Conservation (phyloP, 805 yeast species). For the Monosporozyma solicola region DNA sequence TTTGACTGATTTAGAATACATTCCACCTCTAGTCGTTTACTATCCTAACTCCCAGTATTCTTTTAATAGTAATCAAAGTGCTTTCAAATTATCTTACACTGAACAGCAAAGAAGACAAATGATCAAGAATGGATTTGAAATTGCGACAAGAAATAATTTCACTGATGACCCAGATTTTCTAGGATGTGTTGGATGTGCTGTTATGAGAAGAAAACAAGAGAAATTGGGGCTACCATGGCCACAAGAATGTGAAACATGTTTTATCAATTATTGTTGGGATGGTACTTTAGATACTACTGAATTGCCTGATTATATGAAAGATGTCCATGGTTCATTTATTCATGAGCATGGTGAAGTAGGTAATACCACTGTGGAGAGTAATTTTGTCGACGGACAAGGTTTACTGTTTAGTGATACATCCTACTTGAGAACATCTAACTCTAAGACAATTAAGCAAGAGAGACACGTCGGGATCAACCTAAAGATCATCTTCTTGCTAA, state of each 20-base stretch:
- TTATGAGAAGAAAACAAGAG: conserved; percentile 70
- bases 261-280: conserved; percentile 58
- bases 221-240: conserved; percentile 48
- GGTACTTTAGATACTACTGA: conserved; percentile 36
- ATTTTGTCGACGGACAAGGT: not conserved
- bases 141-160: conserved; percentile 53
- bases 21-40: conserved; percentile 69
- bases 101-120: conserved; percentile 49
- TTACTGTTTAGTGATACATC: conserved; percentile 3
- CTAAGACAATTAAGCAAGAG: conserved; percentile 4
- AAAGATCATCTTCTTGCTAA: conserved; percentile 7
- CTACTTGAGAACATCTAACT: conserved; percentile 8
- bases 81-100: conserved; percentile 55
- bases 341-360: conserved; percentile 7
- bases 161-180: conserved; percentile 63
- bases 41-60: conserved; percentile 64
- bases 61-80: conserved; percentile 61
- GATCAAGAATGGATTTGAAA: conserved; percentile 68
- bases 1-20: conserved; percentile 43
- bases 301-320: conserved; percentile 10
- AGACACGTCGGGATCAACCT: conserved; percentile 4
- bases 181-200: conserved; percentile 75
- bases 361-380: not conserved
- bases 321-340: conserved; percentile 13
- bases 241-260: conserved; percentile 68